These are phyloP conservation scores for Alternaria ventricosa DNA, from an alignment of 2,329 filamentous ascomycete species.

Conservation along the genomic window DNA sequence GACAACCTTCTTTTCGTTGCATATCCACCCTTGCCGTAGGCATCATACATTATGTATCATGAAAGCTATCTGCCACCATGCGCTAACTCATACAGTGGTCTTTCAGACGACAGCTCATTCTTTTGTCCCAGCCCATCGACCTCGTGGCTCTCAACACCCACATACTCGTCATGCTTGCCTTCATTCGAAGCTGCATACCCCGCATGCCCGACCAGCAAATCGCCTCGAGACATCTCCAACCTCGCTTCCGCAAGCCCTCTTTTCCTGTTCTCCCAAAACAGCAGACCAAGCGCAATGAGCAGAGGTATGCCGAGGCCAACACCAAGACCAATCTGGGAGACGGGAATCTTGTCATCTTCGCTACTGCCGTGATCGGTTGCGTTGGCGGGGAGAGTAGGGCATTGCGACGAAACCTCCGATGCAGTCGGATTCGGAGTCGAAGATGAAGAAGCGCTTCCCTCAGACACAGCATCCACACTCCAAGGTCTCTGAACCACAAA, in stretches of 20 bases:
- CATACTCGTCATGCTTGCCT: neutral
- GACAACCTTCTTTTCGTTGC: neutral
- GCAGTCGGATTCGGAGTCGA: neutral
- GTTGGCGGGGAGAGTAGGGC: neutral
- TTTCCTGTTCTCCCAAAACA: conserved; percentile 1
- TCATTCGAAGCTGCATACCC: neutral
- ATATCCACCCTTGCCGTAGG: neutral
- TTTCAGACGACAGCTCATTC: neutral
- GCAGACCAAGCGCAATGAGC: neutral
- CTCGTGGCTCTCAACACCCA: neutral
- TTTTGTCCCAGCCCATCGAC: neutral
- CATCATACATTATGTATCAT: neutral
- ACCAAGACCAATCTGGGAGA: neutral
- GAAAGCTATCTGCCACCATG: neutral
- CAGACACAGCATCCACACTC: neutral
- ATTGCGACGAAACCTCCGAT: neutral
- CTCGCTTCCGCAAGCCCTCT: neutral
- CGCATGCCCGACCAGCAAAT: neutral
- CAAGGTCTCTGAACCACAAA: neutral
- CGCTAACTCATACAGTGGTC: neutral
- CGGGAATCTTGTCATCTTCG: neutral
- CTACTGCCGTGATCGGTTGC: neutral
- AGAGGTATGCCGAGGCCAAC: neutral
- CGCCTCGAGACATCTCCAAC: neutral
- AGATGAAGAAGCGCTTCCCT: neutral